A percentile compares a stretch with the other conserved stretches of the same genome.
phyloP scores from a whole-genome alignment of 768 basidiomycete species.

The Rossbeevera mucosa region DNA sequence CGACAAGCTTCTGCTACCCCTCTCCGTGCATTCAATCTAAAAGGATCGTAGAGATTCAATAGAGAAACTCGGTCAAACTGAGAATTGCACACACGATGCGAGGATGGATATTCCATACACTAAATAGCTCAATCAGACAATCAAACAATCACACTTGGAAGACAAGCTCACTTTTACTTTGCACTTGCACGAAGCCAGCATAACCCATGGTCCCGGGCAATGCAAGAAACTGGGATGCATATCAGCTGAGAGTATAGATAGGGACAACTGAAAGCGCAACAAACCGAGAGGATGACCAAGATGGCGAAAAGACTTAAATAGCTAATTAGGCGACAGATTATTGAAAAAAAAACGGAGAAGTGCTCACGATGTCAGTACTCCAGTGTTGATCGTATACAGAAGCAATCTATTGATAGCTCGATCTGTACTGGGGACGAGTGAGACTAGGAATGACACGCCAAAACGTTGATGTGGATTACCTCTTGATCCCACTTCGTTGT shows the following conservation, averaged over 20 bases:
- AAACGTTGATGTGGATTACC: neutral
- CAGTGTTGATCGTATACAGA: conserved; percentile 12
- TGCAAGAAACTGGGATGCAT: neutral
- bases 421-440: conserved; percentile 10
- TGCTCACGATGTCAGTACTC: neutral
- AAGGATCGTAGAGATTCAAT: neutral
- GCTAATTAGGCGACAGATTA: neutral
- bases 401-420: conserved; percentile 13
- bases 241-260: neutral
- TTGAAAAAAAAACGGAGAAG: too few relatives aligned
- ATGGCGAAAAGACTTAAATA: neutral
- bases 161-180: neutral
- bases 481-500: neutral
- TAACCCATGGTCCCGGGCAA: neutral
- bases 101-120: conserved; percentile 18
- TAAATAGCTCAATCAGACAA: neutral
- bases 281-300: neutral
- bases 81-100: conserved; percentile 10
- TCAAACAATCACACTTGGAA: neutral
- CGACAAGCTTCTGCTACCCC: neutral
- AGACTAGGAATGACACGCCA: neutral
- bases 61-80: neutral
- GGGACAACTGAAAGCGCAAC: neutral
- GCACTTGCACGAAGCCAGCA: neutral
- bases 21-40: neutral